A percentile compares a stretch with the other conserved stretches of the same genome.
Conservation (phyloP, 768 basidiomycete species). For the Boletus edulis region DNA sequence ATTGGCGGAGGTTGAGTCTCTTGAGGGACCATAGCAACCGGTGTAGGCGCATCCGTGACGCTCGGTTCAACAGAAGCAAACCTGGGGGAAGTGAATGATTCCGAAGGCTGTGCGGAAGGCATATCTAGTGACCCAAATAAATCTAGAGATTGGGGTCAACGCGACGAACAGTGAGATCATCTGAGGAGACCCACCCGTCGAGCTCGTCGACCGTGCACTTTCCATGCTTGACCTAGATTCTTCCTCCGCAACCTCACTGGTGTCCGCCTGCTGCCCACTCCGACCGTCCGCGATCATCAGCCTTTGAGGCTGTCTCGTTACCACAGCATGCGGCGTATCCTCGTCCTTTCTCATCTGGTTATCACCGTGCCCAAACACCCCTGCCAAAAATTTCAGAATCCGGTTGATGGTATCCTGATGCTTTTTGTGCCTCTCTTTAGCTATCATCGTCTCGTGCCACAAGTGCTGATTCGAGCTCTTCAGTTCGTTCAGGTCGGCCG, state of each 20-base stretch:
- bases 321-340: constrained; percentile 39
- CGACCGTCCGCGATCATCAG: constrained; percentile 65
- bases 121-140: constrained; percentile 48
- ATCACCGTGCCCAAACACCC: constrained; percentile 71
- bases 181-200: constrained; percentile 6
- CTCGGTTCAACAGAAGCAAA: constrained; percentile 28
- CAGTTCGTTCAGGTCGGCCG: constrained; percentile 82
- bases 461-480: constrained; percentile 83
- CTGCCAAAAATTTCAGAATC: constrained; percentile 92
- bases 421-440: constrained; percentile 80
- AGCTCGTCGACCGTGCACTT: constrained; percentile 19
- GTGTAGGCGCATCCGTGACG: constrained; percentile 16
- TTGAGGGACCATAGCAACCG: constrained; percentile 1
- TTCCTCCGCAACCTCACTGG: constrained; percentile 41
- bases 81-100: constrained; percentile 24
- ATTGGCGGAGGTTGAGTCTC: constrained; percentile 16
- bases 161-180: not conserved
- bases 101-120: constrained; percentile 38
- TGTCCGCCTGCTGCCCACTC: constrained; percentile 36
- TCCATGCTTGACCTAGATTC: constrained; percentile 32
- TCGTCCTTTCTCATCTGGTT: constrained; percentile 37
- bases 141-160: constrained; percentile 27
- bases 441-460: constrained; percentile 88
- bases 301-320: constrained; percentile 50
- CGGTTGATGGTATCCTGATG: constrained; percentile 96